phyloP scores from a whole-genome alignment of 257 asterid genomes.

The Avicennia marina region DNA sequence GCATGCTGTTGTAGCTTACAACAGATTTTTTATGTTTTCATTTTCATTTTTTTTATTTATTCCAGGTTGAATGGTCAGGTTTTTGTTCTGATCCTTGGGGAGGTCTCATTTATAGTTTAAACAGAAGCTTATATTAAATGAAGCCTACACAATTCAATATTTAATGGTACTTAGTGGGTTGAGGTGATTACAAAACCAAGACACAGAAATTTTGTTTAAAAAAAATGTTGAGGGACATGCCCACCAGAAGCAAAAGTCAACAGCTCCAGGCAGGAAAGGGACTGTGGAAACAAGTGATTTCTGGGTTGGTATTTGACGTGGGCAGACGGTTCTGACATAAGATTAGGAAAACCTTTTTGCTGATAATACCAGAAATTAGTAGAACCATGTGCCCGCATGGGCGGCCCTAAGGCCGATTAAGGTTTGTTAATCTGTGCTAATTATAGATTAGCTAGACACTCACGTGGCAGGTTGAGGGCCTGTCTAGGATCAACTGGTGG shows the following conservation, averaged over 20 bases:
- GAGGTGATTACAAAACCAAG: background rate
- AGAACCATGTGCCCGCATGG: background rate
- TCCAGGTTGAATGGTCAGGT: background rate
- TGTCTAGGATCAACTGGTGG: too few species aligned
- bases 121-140: background rate
- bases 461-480: conserved; percentile 8
- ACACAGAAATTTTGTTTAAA: background rate
- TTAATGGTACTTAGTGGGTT: background rate
- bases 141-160: background rate
- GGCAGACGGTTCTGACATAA: background rate
- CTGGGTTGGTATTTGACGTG: conserved; percentile 7
- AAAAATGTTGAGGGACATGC: background rate
- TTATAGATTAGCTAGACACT: background rate
- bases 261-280: conserved; percentile 15
- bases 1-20: background rate
- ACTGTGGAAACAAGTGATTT: conserved; percentile 12
- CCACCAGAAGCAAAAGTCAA: conserved; percentile 22
- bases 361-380: background rate
- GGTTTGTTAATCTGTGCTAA: background rate
- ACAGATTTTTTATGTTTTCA: too few species aligned
- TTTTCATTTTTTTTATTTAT: background rate
- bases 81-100: background rate
- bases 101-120: conserved; percentile 9
- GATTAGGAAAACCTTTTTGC: background rate
- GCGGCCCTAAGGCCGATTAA: background rate